Base-by-base conservation (phyloP, 768 basidiomycete genomes). In the Suillus variegatus region DNA sequence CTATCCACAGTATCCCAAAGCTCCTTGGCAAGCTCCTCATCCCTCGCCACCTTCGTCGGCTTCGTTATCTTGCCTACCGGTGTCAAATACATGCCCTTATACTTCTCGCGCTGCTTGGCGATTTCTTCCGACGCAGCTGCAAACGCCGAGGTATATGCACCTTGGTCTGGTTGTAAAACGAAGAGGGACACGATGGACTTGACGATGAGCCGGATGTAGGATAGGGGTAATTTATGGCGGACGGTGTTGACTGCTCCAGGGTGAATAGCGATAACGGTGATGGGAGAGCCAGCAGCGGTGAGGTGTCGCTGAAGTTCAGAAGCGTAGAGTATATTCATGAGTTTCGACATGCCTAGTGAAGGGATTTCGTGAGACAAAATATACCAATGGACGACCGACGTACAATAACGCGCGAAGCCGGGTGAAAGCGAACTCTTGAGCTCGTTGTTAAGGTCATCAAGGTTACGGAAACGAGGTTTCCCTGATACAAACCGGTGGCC, bases 291-390 rank as follows among this genome's bases (percentile, higher is more conserved):
- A 46, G 74, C 71, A 0, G 69, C 71, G 52, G 82, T 78, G 36
- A 89, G 74, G 25, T 72, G 81, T 41, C 76, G 76, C 64, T 89
- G 86, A 20, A 89, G 74, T 66, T 83, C 79, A 36, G 78, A 81
- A 1, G 81, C 82, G 66, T 80, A 86, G n/a, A 88, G 77, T 41
- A 84, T 73, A 58, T 79, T 80, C 20, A 82, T 80, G 22, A 88
- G 73, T 70, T 89, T 89, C 57, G 84, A 77, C 44, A 80, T 72
- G 0, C 71, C 88, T 88, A 20, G 32, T 6, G 49, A 54, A 12
- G 10, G 9, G 6, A 65, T 35, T 32, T 57, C 22, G 14, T 9
- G 6, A 67, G 38, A 64, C n/a, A 64, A 1, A 3, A 18, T 22
- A 13, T 28, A 25, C 25, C 16, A 6, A 57, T 9, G 12, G 4